Evolutionary conservation across 2,329 filamentous ascomycete species (phyloP).

Genomic region (Aspergillus nomiae): DNA sequence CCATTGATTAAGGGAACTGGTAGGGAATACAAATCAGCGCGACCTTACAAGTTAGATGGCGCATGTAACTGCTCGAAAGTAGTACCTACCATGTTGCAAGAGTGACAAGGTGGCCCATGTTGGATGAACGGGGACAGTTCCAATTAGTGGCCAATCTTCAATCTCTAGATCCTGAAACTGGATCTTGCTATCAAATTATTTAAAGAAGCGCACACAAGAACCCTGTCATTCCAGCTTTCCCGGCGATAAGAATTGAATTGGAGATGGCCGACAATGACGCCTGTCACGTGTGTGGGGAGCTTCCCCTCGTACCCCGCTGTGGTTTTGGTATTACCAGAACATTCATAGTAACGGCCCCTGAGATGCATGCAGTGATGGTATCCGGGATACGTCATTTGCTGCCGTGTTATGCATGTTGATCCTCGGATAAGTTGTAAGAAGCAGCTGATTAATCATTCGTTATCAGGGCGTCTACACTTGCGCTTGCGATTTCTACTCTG

Average conservation of each 20-base stretch:
- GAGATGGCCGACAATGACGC: conserved; percentile 20
- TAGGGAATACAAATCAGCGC: conserved; percentile 13
- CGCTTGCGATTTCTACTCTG: not conserved
- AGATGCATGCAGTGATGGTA: conserved; percentile 5
- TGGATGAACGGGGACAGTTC: conserved; percentile 8
- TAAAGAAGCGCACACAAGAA: not conserved
- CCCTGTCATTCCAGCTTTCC: not conserved
- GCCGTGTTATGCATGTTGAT: not conserved
- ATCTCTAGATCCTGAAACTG: not conserved
- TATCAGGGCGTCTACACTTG: not conserved
- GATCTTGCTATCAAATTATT: not conserved
- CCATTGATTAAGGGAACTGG: conserved; percentile 48
- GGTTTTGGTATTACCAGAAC: conserved; percentile 14
- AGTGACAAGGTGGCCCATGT: conserved; percentile 44
- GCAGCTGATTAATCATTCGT: conserved; percentile 15
- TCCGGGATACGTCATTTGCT: conserved; percentile 3
- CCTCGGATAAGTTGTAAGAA: conserved; percentile 3
- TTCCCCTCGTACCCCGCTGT: conserved; percentile 18
- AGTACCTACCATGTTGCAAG: conserved; percentile 47
- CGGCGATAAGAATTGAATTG: conserved; percentile 13
- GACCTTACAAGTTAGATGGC: not conserved
- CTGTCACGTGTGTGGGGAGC: conserved; percentile 32
- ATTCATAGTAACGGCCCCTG: no score
- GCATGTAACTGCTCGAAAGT: not conserved
- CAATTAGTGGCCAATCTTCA: not conserved